A percentile compares a stretch with the other conserved stretches of the same genome.
phyloP scores from a whole-genome alignment of 441 rosid species.

The Pelargonium cotyledonis region DNA sequence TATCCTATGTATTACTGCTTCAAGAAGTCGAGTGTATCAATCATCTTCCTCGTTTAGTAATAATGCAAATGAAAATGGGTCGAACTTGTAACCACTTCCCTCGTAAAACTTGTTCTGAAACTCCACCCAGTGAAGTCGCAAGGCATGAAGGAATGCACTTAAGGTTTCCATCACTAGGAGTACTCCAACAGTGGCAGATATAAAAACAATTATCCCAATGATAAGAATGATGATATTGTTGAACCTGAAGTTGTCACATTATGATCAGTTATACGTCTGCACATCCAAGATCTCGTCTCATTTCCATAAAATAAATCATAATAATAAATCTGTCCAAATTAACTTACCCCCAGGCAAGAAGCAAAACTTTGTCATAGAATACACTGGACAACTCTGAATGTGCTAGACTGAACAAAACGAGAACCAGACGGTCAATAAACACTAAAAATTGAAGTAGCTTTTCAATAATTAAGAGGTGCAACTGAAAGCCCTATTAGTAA shows the following conservation, averaged over 20 bases:
- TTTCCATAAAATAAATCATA: conserved; percentile 5
- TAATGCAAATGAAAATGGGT: conserved; percentile 57
- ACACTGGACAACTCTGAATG: conserved; percentile 87
- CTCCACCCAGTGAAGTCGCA: conserved; percentile 98
- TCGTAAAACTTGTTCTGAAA: conserved; percentile 91
- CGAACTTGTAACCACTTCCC: conserved; percentile 85
- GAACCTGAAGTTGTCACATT: conserved; percentile 36
- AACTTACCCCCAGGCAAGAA: conserved; percentile 80
- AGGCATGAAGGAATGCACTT: conserved; percentile 84
- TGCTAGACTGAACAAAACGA: conserved; percentile 57
- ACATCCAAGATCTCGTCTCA: conserved; percentile 5
- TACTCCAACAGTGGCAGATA: conserved; percentile 82
- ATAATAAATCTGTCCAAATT: neutral
- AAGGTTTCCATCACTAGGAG: conserved; percentile 93
- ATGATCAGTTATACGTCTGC: neutral
- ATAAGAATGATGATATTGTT: conserved; percentile 61
- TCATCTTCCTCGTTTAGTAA: conserved; percentile 48
- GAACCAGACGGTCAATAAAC: neutral
- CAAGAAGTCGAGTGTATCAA: conserved; percentile 22
- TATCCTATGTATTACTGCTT: neutral
- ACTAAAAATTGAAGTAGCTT: neutral
- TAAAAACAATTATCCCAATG: conserved; percentile 56
- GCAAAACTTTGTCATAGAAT: conserved; percentile 91
- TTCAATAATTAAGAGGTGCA: neutral
- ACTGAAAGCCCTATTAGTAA: neutral